Percentiles rank a stretch among this genome's conserved stretches.
Evolutionary conservation across 1,139 yeast species (phyloP).

Genomic region (Yamadazyma diddensiae): DNA sequence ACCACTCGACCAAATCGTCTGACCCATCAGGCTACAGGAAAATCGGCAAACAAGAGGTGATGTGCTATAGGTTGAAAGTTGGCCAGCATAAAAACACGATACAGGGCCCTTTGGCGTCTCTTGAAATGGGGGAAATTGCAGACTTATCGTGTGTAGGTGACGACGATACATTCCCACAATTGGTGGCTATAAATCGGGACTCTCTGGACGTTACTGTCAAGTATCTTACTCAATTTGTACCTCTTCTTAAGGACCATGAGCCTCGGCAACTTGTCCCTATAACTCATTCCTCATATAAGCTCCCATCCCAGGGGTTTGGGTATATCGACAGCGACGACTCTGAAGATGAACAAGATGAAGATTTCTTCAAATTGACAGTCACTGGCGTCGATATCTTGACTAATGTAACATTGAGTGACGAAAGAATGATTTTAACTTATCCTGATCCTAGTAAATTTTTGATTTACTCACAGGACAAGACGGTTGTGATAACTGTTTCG

Average conservation of each 20-base stretch:
- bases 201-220: constrained; percentile 16
- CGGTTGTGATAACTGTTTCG: constrained; percentile 6
- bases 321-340: constrained; percentile 27
- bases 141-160: constrained; percentile 19
- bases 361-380: background rate
- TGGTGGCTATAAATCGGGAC: constrained; percentile 19
- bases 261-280: too few relatives aligned
- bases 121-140: constrained; percentile 13
- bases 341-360: constrained; percentile 3
- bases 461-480: constrained; percentile 5
- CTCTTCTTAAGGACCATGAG: constrained; percentile 23
- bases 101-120: constrained; percentile 14
- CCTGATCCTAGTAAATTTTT: constrained; percentile 6
- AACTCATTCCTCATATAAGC: constrained; percentile 17
- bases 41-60: background rate
- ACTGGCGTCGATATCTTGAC: constrained; percentile 6
- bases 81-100: too few relatives aligned
- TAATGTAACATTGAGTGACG: constrained; percentile 10
- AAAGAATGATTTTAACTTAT: constrained; percentile 6
- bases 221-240: constrained; percentile 29
- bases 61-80: constrained; percentile 1
- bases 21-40: constrained; percentile 6
- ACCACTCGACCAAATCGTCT: too few relatives aligned
- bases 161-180: constrained; percentile 15
- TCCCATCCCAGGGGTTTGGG: constrained; percentile 39